Evolutionary conservation across 495 filamentous ascomycete genomes (phyloP), one percentile per base, ranked within the genome.

Genomic region (Aspergillus incahuasiensis): DNA sequence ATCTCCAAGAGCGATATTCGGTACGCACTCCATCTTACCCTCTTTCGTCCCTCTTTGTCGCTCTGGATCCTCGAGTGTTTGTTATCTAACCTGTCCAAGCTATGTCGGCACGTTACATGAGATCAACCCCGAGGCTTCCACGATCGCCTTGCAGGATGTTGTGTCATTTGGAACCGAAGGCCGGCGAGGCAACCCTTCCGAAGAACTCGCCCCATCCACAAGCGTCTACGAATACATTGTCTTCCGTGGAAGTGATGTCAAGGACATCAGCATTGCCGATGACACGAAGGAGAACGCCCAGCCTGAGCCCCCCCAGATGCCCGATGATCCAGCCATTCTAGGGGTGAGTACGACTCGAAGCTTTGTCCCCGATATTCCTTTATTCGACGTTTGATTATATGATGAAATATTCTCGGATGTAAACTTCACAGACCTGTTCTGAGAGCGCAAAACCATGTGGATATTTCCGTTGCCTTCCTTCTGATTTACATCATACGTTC

Each of bases 381-480:
- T 58, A n/a, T 49, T 60, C 30, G 28, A 38, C 20, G 16, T 35
- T 66, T 71, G 71, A 72, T 74, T 65, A 62, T 53, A 80, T 94
- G 91, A 96, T 79, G 64, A 71, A 76, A 63, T 64, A 77, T 76
- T 68, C n/a, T 72, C 80, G 74, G 72, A 75, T 75, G 72, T 75
- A 73, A 75, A 76, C 32, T 28, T 49, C 80, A 84, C 85, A 86
- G 69, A 77, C 71, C 72, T 75, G 74, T 75, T 78, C 75, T 67
- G 85, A 91, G 84, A 48, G 90, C 90, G 88, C 89, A 95, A 94
- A 86, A 75, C 77, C 79, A 70, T 95, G 91, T 92, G 82, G 91
- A 95, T 86, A 89, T 87, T 62, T 95, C 90, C 92, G 91, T 96
- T 97, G 92, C 91, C 91, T 96, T 97, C 92, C 91, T 96, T 95